These are phyloP conservation scores for Colletotrichum truncatum DNA, from an alignment of 2,329 filamentous ascomycete species.

Conservation along the genomic window DNA sequence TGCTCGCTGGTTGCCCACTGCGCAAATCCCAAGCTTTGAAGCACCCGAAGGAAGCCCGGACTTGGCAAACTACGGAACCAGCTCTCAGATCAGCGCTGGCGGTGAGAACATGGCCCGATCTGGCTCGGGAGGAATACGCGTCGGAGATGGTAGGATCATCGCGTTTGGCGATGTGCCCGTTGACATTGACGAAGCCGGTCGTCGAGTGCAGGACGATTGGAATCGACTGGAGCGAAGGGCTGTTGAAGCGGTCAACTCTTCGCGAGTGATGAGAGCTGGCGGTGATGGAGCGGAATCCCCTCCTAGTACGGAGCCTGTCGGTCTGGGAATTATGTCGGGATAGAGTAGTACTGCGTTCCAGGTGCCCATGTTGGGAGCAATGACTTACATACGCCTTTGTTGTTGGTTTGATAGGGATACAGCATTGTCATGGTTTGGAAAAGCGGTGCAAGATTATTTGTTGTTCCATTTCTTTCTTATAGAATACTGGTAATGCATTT, in stretches of 20 bases:
- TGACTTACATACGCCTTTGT: not conserved
- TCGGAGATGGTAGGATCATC: constrained; percentile 17
- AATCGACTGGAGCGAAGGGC: not conserved
- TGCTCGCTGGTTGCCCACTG: not conserved
- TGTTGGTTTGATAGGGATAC: not conserved
- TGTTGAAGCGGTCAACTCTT: constrained; percentile 3
- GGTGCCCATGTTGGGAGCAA: not conserved
- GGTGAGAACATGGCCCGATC: constrained; percentile 21
- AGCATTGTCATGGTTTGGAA: too few species aligned
- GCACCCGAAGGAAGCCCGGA: constrained; percentile 1
- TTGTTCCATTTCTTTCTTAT: too few species aligned
- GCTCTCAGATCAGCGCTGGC: not conserved
- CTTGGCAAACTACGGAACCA: not conserved
- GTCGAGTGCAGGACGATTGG: not conserved
- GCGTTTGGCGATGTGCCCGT: constrained; percentile 22
- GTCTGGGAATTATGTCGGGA: not conserved
- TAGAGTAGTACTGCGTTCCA: not conserved
- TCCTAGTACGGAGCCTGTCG: not conserved
- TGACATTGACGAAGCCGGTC: constrained; percentile 5
- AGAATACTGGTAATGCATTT: too few species aligned
- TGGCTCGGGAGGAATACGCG: constrained; percentile 26
- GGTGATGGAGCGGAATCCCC: not conserved
- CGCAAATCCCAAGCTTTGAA: constrained; percentile 7
- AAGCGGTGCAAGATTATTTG: too few species aligned
- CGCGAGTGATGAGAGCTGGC: not conserved